A percentile compares a stretch with the other conserved stretches of the same genome.
Evolutionary conservation across 768 basidiomycete species (phyloP).

Genomic region (Mrakia blollopis): DNA sequence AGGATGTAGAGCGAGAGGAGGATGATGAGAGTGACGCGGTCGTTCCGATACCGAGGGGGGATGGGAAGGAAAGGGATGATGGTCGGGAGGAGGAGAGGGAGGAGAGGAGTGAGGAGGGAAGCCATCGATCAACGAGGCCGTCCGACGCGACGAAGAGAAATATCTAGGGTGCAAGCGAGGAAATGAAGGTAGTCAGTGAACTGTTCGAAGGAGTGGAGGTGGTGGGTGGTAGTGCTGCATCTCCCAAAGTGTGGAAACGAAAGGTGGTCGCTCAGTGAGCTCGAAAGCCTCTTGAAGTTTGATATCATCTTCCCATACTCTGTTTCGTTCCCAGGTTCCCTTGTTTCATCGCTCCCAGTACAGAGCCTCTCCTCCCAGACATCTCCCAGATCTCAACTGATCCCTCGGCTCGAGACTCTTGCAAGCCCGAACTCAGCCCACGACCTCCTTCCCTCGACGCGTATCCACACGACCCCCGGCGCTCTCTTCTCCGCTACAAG

Average conservation of each 20-base stretch:
- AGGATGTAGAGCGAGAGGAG: conserved; percentile 23
- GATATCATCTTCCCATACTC: not conserved
- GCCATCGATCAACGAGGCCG: conserved; percentile 17
- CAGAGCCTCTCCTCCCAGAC: not conserved
- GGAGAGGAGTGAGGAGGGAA: conserved; percentile 17
- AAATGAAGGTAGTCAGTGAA: not conserved
- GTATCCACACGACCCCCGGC: not conserved
- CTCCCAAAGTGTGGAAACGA: not conserved
- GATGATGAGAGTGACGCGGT: conserved; percentile 5
- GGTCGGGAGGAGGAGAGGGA: conserved; percentile 28
- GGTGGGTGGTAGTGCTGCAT: not conserved
- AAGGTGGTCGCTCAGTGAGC: conserved; percentile 14
- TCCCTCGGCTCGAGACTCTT: not conserved
- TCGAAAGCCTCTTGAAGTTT: conserved; percentile 17
- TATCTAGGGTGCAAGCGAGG: too few relatives aligned
- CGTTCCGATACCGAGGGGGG: conserved; percentile 14
- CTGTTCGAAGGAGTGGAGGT: not conserved
- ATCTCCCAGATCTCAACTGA: not conserved
- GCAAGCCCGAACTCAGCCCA: not conserved
- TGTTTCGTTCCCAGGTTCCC: not conserved
- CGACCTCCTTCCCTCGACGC: not conserved
- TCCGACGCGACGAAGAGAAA: not conserved
- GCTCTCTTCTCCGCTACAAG: not conserved
- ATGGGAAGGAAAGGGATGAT: conserved; percentile 26
- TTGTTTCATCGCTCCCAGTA: not conserved